These are phyloP conservation scores for Penicillium dipodomyicola DNA, from an alignment of 495 filamentous ascomycete genomes.

Conservation along the genomic window DNA sequence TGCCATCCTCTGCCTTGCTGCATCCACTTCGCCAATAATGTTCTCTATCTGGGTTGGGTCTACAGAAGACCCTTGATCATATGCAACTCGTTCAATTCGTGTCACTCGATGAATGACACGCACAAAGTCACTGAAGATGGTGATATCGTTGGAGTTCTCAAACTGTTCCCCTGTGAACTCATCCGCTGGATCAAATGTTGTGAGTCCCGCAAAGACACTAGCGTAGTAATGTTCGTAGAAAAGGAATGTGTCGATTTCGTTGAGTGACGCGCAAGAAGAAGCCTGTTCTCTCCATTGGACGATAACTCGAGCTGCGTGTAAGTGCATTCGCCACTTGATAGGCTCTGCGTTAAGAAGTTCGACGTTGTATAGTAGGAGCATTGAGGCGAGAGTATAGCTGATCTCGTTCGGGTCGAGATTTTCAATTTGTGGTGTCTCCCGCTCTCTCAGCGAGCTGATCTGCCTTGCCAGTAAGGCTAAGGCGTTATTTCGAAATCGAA, in stretches of 20 bases:
- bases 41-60: too few relatives aligned
- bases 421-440: too few relatives aligned
- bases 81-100: constrained; percentile 14
- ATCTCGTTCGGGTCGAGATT: not conserved
- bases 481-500: constrained; percentile 4
- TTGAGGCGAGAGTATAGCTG: constrained; percentile 11
- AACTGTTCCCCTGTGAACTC: constrained; percentile 7
- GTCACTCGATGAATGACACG: constrained; percentile 23
- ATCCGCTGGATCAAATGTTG: constrained; percentile 16
- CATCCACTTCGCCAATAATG: too few relatives aligned
- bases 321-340: constrained; percentile 23
- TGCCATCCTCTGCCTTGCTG: too few relatives aligned
- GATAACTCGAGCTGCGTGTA: constrained; percentile 23
- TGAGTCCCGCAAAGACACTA: constrained; percentile 23
- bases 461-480: constrained; percentile 4
- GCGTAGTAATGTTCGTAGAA: constrained; percentile 26
- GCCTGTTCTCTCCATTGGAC: constrained; percentile 18
- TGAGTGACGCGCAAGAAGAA: not conserved
- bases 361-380: constrained; percentile 24
- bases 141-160: constrained; percentile 11
- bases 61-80: not conserved
- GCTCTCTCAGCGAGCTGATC: too few relatives aligned
- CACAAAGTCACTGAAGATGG: constrained; percentile 28
- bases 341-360: constrained; percentile 21
- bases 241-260: constrained; percentile 20